These are phyloP conservation scores for Scenedesmus sp. DNA, from an alignment of 163 green algal species.

Conservation along the genomic window DNA sequence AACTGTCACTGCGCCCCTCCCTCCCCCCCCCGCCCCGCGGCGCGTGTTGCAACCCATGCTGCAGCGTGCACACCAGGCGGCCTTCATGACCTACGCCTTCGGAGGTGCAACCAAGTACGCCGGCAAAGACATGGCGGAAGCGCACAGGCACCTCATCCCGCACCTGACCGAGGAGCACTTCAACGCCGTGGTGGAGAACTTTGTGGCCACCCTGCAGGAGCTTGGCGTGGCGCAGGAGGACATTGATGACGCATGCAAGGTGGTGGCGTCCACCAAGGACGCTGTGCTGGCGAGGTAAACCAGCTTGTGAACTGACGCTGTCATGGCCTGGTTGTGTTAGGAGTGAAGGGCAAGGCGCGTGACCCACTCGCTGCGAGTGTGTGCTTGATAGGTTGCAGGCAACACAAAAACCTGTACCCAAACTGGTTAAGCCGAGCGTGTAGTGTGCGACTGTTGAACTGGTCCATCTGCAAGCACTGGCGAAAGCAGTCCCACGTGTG, in stretches of 20 bases:
- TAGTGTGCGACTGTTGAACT: background rate
- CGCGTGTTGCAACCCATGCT: background rate
- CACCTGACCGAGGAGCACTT: constrained; percentile 42
- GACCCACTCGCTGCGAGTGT: background rate
- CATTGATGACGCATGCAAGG: constrained; percentile 11
- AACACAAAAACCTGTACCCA: background rate
- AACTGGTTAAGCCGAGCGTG: background rate
- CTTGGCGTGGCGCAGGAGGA: constrained; percentile 23
- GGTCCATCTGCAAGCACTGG: too few relatives aligned
- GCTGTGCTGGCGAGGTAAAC: background rate
- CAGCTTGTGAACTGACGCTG: background rate
- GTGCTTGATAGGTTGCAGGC: background rate
- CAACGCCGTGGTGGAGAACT: constrained; percentile 37
- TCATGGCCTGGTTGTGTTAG: background rate
- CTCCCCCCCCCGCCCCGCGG: too few relatives aligned
- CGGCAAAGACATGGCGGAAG: constrained; percentile 30
- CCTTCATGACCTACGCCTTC: constrained; percentile 50
- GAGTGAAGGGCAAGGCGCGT: background rate
- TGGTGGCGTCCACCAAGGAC: constrained; percentile 35
- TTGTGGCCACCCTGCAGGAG: constrained; percentile 41
- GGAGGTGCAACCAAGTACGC: background rate
- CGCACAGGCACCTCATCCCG: constrained; percentile 28
- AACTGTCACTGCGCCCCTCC: background rate
- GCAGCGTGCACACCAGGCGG: constrained; percentile 22
- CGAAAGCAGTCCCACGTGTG: too few relatives aligned